Evolutionary conservation across 176 grass and related monocot genomes (phyloP).

Genomic region (Bonia amplexicaulis): DNA sequence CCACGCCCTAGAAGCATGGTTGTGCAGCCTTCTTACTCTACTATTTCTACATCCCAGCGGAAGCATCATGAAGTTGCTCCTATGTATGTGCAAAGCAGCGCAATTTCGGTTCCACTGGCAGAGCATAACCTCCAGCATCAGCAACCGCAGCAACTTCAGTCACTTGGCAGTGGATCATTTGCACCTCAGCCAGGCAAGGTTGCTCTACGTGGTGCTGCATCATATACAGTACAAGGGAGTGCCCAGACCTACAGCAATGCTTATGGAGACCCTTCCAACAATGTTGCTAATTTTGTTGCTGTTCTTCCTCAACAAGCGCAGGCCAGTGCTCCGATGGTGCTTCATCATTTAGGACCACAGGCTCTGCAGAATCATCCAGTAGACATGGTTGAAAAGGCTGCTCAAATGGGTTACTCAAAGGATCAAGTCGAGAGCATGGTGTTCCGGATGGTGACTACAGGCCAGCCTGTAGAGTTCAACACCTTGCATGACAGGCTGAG

Average conservation of each 20-base stretch:
- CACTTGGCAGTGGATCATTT: conserved; percentile 41
- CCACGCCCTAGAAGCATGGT: conserved; percentile 49
- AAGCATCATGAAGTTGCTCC: conserved; percentile 58
- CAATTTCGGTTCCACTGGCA: conserved; percentile 36
- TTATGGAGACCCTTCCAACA: conserved; percentile 46
- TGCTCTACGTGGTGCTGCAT: conserved; percentile 33
- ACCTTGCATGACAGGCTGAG: conserved; percentile 61
- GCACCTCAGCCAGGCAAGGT: conserved; percentile 48
- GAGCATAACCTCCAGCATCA: conserved; percentile 29
- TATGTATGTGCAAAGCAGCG: conserved; percentile 53
- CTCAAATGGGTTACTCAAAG: conserved; percentile 68
- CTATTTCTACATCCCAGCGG: conserved; percentile 46
- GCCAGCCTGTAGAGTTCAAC: conserved; percentile 72
- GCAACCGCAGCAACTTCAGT: conserved; percentile 34
- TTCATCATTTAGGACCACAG: conserved; percentile 49
- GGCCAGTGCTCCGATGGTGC: conserved; percentile 35
- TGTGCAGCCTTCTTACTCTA: conserved; percentile 54
- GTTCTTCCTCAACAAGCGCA: conserved; percentile 48
- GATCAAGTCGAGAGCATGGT: conserved; percentile 51
- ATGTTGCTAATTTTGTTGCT: conserved; percentile 30
- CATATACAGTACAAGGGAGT: conserved; percentile 50
- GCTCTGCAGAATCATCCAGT: conserved; percentile 46
- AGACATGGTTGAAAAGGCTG: conserved; percentile 69
- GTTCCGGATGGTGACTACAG: conserved; percentile 39
- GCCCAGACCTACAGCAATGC: conserved; percentile 41